Conservation (phyloP, 148 eudicot genomes). For the Silene conica region DNA sequence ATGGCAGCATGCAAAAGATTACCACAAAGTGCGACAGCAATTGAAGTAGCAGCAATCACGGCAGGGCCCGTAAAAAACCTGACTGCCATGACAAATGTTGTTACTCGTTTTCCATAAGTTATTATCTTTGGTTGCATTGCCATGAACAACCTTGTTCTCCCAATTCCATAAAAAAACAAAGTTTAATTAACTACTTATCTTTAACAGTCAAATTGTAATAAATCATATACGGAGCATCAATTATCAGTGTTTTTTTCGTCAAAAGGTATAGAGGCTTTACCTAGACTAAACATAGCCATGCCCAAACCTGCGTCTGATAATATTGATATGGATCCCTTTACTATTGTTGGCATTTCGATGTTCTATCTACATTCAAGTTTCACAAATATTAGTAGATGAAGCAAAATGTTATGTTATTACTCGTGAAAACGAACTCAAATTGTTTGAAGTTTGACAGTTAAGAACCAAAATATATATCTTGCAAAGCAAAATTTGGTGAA, state of each 20-base stretch:
- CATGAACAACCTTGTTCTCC: constrained; percentile 84
- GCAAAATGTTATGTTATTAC: too few relatives aligned
- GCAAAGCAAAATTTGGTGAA: too few relatives aligned
- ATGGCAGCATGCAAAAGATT: too few relatives aligned
- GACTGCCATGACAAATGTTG: constrained; percentile 89
- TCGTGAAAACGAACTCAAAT: too few relatives aligned
- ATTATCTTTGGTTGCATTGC: constrained; percentile 90
- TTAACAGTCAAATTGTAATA: too few relatives aligned
- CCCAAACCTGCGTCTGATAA: too few relatives aligned
- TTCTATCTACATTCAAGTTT: constrained; percentile 47
- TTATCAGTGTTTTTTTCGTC: too few relatives aligned
- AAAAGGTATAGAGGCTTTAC: constrained; percentile 27
- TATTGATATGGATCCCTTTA: constrained; percentile 79
- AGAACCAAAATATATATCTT: too few relatives aligned
- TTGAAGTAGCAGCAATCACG: constrained; percentile 91
- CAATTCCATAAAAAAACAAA: background rate
- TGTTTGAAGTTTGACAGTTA: too few relatives aligned
- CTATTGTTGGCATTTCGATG: constrained; percentile 81
- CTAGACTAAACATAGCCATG: too few relatives aligned
- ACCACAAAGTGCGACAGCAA: constrained; percentile 87
- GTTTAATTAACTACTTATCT: too few relatives aligned
- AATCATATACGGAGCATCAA: too few relatives aligned
- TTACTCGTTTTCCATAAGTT: constrained; percentile 82
- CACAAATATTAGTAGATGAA: background rate
- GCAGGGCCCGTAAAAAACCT: constrained; percentile 99